A percentile compares a stretch with the other conserved stretches of the same genome.
These are phyloP conservation scores for Populus tremula DNA, from an alignment of 345 rosid genomes.

Conservation along the genomic window DNA sequence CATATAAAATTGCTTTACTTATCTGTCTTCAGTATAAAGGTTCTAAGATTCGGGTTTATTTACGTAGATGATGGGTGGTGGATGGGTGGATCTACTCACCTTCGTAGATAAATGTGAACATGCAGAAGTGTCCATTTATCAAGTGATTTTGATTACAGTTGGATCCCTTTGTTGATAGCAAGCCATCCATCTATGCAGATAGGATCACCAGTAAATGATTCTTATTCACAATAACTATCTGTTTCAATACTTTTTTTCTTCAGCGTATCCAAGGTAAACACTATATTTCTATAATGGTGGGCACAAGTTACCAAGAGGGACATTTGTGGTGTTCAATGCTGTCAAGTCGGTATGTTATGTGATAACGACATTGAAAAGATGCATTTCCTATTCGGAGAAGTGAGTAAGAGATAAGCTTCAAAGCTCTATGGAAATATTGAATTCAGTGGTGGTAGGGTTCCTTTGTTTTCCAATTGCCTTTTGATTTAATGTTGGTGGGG, in stretches of 20 bases:
- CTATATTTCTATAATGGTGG: not conserved
- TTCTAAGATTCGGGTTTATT: not conserved
- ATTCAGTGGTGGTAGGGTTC: conserved; percentile 41
- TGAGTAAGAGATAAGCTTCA: conserved; percentile 37
- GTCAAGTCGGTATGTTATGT: conserved; percentile 23
- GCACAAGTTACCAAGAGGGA: not conserved
- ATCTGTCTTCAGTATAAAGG: not conserved
- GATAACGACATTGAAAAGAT: conserved; percentile 10
- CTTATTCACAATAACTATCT: not conserved
- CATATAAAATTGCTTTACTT: not conserved
- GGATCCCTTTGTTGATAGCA: not conserved
- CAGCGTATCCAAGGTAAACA: not conserved
- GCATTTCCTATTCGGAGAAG: conserved; percentile 13
- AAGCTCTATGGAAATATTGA: conserved; percentile 26
- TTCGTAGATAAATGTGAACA: not conserved
- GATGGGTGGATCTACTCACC: not conserved
- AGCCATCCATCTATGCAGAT: not conserved
- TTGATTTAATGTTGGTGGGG: conserved; percentile 27
- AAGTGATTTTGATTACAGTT: not conserved
- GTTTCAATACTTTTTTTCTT: not conserved
- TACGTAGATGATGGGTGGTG: not conserved
- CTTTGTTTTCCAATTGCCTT: conserved; percentile 4
- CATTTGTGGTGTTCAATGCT: not conserved
- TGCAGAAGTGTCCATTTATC: not conserved
- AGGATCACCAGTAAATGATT: not conserved